Base-by-base conservation (phyloP, 2,329 filamentous ascomycete genomes). In the Trichoderma atroviride region DNA sequence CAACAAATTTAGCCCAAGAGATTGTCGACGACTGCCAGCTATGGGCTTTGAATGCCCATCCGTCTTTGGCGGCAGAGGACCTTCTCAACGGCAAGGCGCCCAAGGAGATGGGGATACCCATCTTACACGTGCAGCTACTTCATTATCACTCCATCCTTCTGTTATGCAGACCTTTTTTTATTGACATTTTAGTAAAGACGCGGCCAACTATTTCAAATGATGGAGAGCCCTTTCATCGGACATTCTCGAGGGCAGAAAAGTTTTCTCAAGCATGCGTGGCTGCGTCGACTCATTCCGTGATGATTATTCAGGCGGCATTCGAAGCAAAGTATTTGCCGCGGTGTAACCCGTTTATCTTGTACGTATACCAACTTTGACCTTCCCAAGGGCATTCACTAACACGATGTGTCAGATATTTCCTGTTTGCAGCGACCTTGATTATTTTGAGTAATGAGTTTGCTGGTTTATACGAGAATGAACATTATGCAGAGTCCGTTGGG, bases 101-200 rank as follows among this genome's bases (percentile, higher is more conserved):
- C 9, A 43, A 47, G 6, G 81, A 81, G 24, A 81, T 87, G 70
- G 84, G 85, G 4, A 84, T 90, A 40, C 85, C 87, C 4, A 84
- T 88, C n/a, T 77, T 91, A 6, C 89, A 91, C 72, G 81, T 86
- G 69, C 89, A 89, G 70, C 79, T 91, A 29, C 80, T 90, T 43
- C 87, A 90, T 69, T 86, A 84, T 68, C 88, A 91, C 74, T 87
- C 87, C 0, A 84, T 90, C 53, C 84, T 91, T 31, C 81, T 91
- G 0, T 82, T 91, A 1, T 89, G 87, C 1, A 82, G 89, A 33
- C 89, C 89, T 0, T 91, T 91, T 75, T 88, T 91, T 69, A 78
- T 90, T 16, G 86, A 85, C 69, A 81, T 88, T 14, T 80, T 89
- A 52, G 87, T 81, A 68, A 78, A 80, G 74, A 74, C 76, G 2